These are phyloP conservation scores for Bothriochloa decipiens DNA, from an alignment of 176 grass and related monocot species.

Conservation along the genomic window DNA sequence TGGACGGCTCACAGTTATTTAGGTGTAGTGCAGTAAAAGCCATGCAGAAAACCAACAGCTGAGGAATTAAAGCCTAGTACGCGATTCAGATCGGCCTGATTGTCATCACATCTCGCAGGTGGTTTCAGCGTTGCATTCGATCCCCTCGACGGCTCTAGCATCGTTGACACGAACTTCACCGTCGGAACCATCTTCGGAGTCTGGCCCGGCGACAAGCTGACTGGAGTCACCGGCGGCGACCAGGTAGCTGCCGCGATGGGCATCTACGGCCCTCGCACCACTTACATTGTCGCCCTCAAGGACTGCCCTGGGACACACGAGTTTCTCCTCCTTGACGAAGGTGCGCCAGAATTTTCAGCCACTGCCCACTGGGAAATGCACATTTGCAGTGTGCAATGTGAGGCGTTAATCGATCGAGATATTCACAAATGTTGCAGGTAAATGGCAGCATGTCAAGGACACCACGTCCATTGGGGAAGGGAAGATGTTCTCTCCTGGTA, in stretches of 20 bases:
- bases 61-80: not conserved
- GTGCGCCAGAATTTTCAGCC: constrained; percentile 12
- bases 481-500: constrained; percentile 98
- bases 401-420: not conserved
- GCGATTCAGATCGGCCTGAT: not conserved
- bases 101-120: constrained; percentile 43
- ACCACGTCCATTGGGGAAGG: constrained; percentile 86
- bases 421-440: constrained; percentile 52
- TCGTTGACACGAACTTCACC: constrained; percentile 97
- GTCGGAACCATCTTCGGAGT: constrained; percentile 97
- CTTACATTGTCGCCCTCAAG: constrained; percentile 88
- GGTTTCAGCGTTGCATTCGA: constrained; percentile 97
- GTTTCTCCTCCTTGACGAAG: constrained; percentile 93
- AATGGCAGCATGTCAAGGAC: constrained; percentile 99
- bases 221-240: constrained; percentile 75
- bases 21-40: no score
- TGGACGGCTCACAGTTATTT: no score
- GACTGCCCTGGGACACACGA: constrained; percentile 92
- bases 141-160: constrained; percentile 93
- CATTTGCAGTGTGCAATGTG: not conserved
- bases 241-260: constrained; percentile 94
- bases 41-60: not conserved
- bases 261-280: constrained; percentile 95
- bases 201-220: constrained; percentile 96
- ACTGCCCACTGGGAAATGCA: not conserved